Evolutionary conservation across 495 filamentous ascomycete genomes (phyloP).

Genomic region (Margaritispora aquatica): DNA sequence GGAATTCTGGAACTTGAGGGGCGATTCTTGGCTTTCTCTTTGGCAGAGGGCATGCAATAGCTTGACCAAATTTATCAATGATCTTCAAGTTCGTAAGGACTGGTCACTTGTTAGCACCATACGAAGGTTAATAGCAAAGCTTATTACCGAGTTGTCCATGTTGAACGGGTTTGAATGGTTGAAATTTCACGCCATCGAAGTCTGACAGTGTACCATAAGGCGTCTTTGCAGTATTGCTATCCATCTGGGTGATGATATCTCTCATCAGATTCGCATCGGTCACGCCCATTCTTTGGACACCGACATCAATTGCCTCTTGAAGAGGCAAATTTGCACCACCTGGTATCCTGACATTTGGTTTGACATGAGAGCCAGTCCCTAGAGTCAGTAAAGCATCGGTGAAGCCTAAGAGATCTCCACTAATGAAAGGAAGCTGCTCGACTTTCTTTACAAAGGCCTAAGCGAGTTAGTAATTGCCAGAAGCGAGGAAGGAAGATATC

Average conservation of each 20-base stretch:
- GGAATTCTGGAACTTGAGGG: neutral
- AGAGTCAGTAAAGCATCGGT: slow-evolving; percentile 35
- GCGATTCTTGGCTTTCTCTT: neutral
- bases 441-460: slow-evolving; percentile 16
- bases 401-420: slow-evolving; percentile 33
- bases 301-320: neutral
- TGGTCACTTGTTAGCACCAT: neutral
- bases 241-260: neutral
- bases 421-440: slow-evolving; percentile 33
- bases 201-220: slow-evolving; percentile 4
- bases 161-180: slow-evolving; percentile 37
- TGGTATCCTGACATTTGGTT: slow-evolving; percentile 27
- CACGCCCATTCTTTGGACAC: neutral
- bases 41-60: slow-evolving; percentile 19
- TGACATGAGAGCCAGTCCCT: slow-evolving; percentile 37
- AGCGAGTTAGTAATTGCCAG: neutral
- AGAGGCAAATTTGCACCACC: neutral
- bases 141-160: slow-evolving; percentile 36
- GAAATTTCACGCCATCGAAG: neutral
- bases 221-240: slow-evolving; percentile 3
- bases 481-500: neutral
- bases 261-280: neutral
- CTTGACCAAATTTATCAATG: slow-evolving; percentile 47
- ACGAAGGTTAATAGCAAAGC: too few species aligned
- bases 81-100: slow-evolving; percentile 32